Base-by-base conservation (phyloP, 306 rosid genomes). In the Quercus parvula region DNA sequence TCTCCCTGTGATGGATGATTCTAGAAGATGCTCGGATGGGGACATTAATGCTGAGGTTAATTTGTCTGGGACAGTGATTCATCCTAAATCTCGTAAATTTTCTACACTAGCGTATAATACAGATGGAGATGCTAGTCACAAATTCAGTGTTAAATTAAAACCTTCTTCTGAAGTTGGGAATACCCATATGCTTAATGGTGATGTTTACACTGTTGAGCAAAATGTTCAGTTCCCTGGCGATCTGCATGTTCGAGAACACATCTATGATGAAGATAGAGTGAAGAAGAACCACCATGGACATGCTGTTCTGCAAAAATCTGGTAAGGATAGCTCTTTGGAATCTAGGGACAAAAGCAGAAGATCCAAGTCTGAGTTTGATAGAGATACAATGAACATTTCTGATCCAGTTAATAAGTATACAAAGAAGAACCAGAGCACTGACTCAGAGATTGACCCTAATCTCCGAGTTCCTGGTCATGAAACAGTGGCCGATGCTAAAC, bases 361-460 rank as follows among this genome's bases (percentile, higher is more conserved):
- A 62, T 64, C 81, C 76, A 82, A 77, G 70, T 83, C 81, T 77
- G 79, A 81, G 82, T 72, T 78, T 66, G 86, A 83, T 54, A 79
- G 77, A 35, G 79, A 80, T 73, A 86, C 83, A 70, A 69, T 22
- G 56, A 88, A 87, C 82, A 78, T 67, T 73, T 87, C 71, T 51
- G 88, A 78, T 87, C 82, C 78, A 22, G 87, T 72, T 81, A 80
- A 62, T 82, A 83, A 78, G 74, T 77, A 71, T 86, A 80, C 89
- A 54, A 86, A 83, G 77, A 85, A 74, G 81, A 81, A 77, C 75
- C 82, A 77, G 74, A 81, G 71, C 41, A 70, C 33, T 75, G 84
- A 75, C 51, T 70, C 87, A 68, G 85, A 84, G 77, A 73, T 81
- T 81, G 87, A 80, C 70, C 77, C 79, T 30, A 80, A 74, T 81